A percentile compares a stretch with the other conserved stretches of the same genome.
Conservation (phyloP, 129 eudicot genomes). For the Oenanthe sinensis region DNA sequence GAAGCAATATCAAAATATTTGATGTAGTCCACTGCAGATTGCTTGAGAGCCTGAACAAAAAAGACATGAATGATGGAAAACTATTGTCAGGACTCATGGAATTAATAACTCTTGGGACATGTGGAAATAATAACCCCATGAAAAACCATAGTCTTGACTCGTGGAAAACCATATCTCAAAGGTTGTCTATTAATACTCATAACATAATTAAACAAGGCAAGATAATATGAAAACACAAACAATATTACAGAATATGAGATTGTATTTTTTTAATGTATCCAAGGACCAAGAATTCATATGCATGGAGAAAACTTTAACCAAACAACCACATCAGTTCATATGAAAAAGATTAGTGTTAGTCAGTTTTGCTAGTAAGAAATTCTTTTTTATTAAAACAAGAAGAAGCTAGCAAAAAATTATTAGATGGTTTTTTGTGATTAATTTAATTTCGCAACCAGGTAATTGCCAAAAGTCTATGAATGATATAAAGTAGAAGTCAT, state of each 20-base stretch:
- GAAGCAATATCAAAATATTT: slow-evolving; percentile 51
- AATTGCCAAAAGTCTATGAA: neutral
- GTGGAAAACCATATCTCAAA: neutral
- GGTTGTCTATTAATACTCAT: neutral
- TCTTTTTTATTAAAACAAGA: neutral
- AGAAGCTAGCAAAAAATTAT: neutral
- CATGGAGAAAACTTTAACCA: neutral
- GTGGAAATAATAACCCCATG: neutral
- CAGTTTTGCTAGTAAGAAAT: neutral
- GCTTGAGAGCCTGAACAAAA: slow-evolving; percentile 47
- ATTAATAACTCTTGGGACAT: neutral
- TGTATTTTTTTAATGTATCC: neutral
- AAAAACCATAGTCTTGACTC: neutral
- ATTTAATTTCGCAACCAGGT: neutral
- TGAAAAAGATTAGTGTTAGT: neutral
- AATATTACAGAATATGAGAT: neutral
- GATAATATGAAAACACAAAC: neutral
- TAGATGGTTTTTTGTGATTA: neutral
- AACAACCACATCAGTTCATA: neutral
- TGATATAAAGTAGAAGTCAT: neutral
- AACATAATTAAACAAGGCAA: neutral
- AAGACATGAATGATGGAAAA: neutral
- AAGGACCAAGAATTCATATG: neutral
- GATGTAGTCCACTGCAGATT: slow-evolving; percentile 59
- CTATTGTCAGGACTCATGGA: neutral